Evolutionary conservation across 768 basidiomycete species (phyloP), one percentile per base, ranked within the genome.

Genomic region (Astraeus odoratus): DNA sequence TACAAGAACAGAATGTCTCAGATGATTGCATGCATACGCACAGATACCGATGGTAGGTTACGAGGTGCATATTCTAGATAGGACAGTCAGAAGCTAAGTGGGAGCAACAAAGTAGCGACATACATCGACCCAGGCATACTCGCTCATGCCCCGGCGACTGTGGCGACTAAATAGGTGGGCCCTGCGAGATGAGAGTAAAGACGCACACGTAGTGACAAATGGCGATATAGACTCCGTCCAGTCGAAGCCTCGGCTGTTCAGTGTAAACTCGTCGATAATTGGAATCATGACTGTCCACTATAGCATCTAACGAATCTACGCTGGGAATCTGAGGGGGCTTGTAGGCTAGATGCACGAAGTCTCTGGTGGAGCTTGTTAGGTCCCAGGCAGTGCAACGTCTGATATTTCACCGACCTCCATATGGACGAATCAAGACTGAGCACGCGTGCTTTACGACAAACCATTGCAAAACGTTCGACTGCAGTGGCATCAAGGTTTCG

Each of bases 11-110:
- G 24, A n/a, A 36, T 4, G 16, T 23, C 15, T 1, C 26, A 40
- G n/a, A n/a, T 20, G 25, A 4, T 13, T 4, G 37, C 5, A 22
- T 43, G 10, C n/a, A 6, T 7, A 54, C 83, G 63, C 52, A 87
- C 81, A 96, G 73, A 63, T 90, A 95, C 25, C 93, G 87, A 57
- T 94, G 88, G 63, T 95, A 96, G 5, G 90, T 94, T 56, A 96
- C 78, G 47, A 93, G 72, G 57, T 95, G 90, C 58, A 68, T 86
- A 48, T 88, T 71, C 88, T 89, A 55, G 19, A 46, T 6, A 15
- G 10, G 31, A 50, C 8, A 45, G 37, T 52, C 26, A 53, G 42
- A 23, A 36, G 40, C 40, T 25, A 27, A 44, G 41, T 16, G 10
- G 39, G 18, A 10, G 15, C 39, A 3, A 41, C 4, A 57, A 29